Evolutionary conservation across 345 rosid species (phyloP), one percentile per base, ranked within the genome.

Genomic region (Anacardium occidentale): DNA sequence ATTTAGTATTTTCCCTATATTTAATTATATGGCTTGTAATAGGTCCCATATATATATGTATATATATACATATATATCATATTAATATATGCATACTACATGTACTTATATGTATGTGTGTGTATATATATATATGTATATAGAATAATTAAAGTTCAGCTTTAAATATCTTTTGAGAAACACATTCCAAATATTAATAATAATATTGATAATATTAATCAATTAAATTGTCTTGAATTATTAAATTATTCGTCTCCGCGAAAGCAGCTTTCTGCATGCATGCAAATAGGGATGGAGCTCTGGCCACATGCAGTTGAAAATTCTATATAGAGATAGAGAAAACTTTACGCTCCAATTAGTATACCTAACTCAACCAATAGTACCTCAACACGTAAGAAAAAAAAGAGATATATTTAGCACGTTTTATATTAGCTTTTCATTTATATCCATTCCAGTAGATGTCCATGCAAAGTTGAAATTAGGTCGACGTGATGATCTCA

Each of bases 401-500:
- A 56, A 50, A 7, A 63, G 13, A 52, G 8, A 62, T 24, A 58
- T 17, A 20, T 7, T 55, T 66, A 71, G 88, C 71, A 79, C 68
- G 42, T 72, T 71, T 66, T 66, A 56, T 70, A n/a, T 59, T 74
- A 54, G 73, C 84, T 77, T 80, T 86, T 52, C 24, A 69, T 60
- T 56, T 34, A 55, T 78, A 75, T 68, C 85, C 80, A 82, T 70
- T 76, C 81, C 77, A 58, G 80, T 81, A 81, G 81, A 81, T 82
- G 76, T 69, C 83, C 85, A 77, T 75, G 80, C 84, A 76, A 81
- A 76, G 58, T 74, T 72, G 78, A 84, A 74, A 51, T 71, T 37
- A 37, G 42, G 42, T 76, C 73, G 84, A 85, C 91, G 76, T 76
- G 69, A 76, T 76, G 69, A 73, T 82, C 93, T 89, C 84, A 87